These are phyloP conservation scores for Gryganskiella cystojenkinii DNA, from an alignment of 192 early-diverging fungal species.

Conservation along the genomic window DNA sequence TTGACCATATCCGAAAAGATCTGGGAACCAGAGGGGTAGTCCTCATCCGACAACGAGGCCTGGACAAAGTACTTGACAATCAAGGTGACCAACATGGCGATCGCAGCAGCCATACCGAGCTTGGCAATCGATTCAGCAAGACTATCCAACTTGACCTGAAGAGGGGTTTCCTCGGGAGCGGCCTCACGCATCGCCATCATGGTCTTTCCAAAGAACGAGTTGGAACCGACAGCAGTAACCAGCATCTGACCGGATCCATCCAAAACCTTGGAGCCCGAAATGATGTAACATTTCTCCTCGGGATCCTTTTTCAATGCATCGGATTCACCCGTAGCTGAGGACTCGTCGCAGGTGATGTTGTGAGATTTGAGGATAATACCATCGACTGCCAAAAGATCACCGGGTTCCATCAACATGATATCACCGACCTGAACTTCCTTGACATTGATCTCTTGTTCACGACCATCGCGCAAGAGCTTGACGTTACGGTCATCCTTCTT, in stretches of 20 bases:
- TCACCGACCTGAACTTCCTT: slow-evolving; percentile 92
- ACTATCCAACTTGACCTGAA: slow-evolving; percentile 91
- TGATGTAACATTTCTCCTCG: slow-evolving; percentile 80
- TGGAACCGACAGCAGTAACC: slow-evolving; percentile 81
- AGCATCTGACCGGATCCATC: slow-evolving; percentile 89
- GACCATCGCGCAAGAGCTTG: slow-evolving; percentile 80
- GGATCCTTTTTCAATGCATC: slow-evolving; percentile 83
- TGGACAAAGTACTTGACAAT: slow-evolving; percentile 72
- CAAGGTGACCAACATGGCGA: slow-evolving; percentile 85
- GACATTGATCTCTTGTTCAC: slow-evolving; percentile 77
- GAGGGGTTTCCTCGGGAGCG: slow-evolving; percentile 84
- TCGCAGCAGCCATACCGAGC: slow-evolving; percentile 84
- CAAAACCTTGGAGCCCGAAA: slow-evolving; percentile 91
- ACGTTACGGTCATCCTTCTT: slow-evolving; percentile 88
- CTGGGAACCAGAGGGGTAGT: slow-evolving; percentile 62
- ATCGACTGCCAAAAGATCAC: slow-evolving; percentile 96
- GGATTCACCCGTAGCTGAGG: slow-evolving; percentile 92
- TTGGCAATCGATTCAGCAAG: slow-evolving; percentile 96
- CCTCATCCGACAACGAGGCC: slow-evolving; percentile 60
- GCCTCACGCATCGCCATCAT: slow-evolving; percentile 88
- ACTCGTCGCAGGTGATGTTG: slow-evolving; percentile 90
- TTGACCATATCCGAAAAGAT: slow-evolving; percentile 70
- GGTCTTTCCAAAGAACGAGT: slow-evolving; percentile 91
- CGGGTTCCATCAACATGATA: slow-evolving; percentile 84
- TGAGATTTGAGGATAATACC: slow-evolving; percentile 83